phyloP scores from a whole-genome alignment of 75 land plant genomes.

The Picea glauca region DNA sequence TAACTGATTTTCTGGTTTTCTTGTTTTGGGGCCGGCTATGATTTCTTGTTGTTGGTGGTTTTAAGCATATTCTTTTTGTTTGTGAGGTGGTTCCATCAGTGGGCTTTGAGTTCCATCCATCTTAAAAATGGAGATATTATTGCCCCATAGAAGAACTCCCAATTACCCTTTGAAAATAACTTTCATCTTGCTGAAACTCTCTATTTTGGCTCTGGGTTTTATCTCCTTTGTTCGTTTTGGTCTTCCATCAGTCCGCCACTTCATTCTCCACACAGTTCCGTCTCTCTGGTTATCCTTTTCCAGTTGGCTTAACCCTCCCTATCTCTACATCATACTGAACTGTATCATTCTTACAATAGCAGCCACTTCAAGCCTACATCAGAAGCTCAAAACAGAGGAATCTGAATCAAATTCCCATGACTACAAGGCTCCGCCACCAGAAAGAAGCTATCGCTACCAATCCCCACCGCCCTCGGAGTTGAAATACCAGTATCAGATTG shows the following conservation, averaged over 20 bases:
- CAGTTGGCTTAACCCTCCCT: constrained; percentile 45
- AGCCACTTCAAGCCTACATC: constrained; percentile 41
- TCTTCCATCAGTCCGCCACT: constrained; percentile 16
- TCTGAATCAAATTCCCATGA: background rate
- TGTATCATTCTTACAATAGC: constrained; percentile 53
- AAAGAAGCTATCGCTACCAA: background rate
- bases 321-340: constrained; percentile 48
- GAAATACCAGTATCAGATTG: background rate
- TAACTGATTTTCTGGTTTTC: too few relatives aligned
- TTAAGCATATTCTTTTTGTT: too few relatives aligned
- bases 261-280: constrained; percentile 16
- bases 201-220: background rate
- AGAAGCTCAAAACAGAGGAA: background rate
- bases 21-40: too few relatives aligned
- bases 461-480: background rate
- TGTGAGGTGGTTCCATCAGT: too few relatives aligned
- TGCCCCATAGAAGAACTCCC: background rate
- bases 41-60: too few relatives aligned
- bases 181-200: background rate
- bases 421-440: background rate
- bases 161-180: constrained; percentile 1
- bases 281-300: constrained; percentile 19
- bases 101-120: too few relatives aligned
- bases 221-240: constrained; percentile 1
- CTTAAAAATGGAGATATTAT: too few relatives aligned